phyloP scores from a whole-genome alignment of 768 basidiomycete genomes.

The Chlorophyllum brunneum region DNA sequence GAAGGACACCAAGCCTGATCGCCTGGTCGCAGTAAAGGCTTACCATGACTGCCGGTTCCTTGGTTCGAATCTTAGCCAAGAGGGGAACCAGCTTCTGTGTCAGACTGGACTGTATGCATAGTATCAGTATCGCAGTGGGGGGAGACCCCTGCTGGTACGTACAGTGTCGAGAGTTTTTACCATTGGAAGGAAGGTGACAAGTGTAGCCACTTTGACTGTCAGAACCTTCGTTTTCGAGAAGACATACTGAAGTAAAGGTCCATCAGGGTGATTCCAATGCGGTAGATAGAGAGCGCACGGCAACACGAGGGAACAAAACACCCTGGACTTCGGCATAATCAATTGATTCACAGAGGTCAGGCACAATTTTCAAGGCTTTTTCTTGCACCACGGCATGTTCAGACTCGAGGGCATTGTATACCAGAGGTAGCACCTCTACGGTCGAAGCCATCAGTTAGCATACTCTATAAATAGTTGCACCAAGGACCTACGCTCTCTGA shows the following conservation, averaged over 20 bases:
- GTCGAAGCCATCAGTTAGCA: neutral
- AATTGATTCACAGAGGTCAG: conserved; percentile 85
- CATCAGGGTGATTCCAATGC: neutral
- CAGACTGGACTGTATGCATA: conserved; percentile 56
- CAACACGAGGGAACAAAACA: conserved; percentile 87
- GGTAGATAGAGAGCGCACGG: conserved; percentile 44
- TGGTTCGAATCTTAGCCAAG: conserved; percentile 91
- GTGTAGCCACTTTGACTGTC: conserved; percentile 86
- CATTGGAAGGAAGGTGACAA: conserved; percentile 81
- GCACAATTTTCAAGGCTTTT: conserved; percentile 78
- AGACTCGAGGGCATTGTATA: conserved; percentile 95
- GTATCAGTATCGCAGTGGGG: neutral
- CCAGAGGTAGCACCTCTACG: conserved; percentile 89
- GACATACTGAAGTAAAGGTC: conserved; percentile 54
- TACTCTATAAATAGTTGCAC: neutral
- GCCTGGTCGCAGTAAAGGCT: too few species aligned
- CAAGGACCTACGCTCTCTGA: conserved; percentile 74
- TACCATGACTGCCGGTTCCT: conserved; percentile 94
- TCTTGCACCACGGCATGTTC: conserved; percentile 92
- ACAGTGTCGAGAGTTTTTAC: conserved; percentile 90
- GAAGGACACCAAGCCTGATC: too few species aligned
- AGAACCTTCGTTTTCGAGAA: conserved; percentile 91
- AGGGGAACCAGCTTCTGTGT: conserved; percentile 96
- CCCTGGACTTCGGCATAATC: conserved; percentile 95
- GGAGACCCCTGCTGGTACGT: conserved; percentile 2